phyloP scores from a whole-genome alignment of 2,329 filamentous ascomycete genomes.

The Cephalotrichum gorgonifer region DNA sequence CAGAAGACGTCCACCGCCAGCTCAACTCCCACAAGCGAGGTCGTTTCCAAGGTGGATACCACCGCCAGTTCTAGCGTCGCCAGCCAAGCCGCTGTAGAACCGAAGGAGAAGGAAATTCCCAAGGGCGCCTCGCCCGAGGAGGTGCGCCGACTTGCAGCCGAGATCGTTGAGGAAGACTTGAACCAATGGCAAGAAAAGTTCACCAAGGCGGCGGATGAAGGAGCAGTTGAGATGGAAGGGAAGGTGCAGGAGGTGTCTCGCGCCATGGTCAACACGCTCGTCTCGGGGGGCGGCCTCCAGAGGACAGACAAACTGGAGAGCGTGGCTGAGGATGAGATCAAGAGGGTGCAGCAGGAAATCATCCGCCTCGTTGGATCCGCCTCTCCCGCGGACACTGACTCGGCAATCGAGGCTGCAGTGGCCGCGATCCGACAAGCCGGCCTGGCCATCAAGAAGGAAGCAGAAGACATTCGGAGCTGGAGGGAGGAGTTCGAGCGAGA shows the following conservation, averaged over 20 bases:
- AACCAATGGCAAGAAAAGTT: conserved; percentile 84
- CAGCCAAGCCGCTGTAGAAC: neutral
- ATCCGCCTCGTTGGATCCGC: no score
- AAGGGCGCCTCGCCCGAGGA: conserved; percentile 21
- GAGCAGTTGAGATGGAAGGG: conserved; percentile 61
- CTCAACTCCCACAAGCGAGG: conserved; percentile 7
- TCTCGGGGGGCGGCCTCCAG: conserved; percentile 52
- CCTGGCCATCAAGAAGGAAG: conserved; percentile 62
- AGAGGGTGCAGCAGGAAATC: conserved; percentile 57
- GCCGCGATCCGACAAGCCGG: conserved; percentile 55
- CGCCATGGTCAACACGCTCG: conserved; percentile 18
- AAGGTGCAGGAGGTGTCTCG: conserved; percentile 47
- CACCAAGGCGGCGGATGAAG: conserved; percentile 73
- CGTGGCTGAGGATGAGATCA: conserved; percentile 53
- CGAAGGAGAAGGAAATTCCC: neutral
- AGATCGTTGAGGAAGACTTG: conserved; percentile 68
- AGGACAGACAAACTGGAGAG: conserved; percentile 60
- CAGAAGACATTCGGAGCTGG: conserved; percentile 70
- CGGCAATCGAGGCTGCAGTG: conserved; percentile 31
- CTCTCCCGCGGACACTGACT: conserved; percentile 30
- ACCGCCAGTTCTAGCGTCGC: conserved; percentile 17
- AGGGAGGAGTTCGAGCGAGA: conserved; percentile 61
- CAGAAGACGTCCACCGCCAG: conserved; percentile 11
- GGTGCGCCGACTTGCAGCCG: conserved; percentile 45
- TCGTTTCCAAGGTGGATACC: neutral